Conservation (phyloP, 192 early-diverging fungal species). For the Backusella australiensis region DNA sequence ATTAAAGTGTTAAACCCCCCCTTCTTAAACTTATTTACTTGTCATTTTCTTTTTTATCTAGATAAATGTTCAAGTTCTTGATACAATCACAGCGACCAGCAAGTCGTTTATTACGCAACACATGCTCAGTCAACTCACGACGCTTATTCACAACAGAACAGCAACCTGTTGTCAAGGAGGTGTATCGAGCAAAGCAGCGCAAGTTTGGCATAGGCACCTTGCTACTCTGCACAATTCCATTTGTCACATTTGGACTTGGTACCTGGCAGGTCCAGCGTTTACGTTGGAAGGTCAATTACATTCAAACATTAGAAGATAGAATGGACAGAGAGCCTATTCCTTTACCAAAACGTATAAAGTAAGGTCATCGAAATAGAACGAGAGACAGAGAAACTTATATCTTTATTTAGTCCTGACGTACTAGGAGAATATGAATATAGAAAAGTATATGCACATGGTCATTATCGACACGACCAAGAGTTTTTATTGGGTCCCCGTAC, state of each 20-base stretch:
- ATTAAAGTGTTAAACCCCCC: too few species aligned
- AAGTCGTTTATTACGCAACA: not conserved
- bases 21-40: not conserved
- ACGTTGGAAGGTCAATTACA: constrained; percentile 84
- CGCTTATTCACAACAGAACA: not conserved
- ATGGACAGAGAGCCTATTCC: constrained; percentile 61
- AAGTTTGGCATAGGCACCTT: constrained; percentile 30
- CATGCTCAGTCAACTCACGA: not conserved
- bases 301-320: constrained; percentile 66
- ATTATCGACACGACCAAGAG: constrained; percentile 70
- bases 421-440: constrained; percentile 72
- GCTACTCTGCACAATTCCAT: constrained; percentile 46
- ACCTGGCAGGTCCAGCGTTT: constrained; percentile 88
- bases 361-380: not conserved
- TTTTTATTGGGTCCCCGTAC: constrained; percentile 82
- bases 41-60: not conserved
- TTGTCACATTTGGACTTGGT: constrained; percentile 70
- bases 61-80: not conserved
- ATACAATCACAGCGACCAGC: not conserved
- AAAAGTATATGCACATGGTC: constrained; percentile 68
- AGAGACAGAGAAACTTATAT: too few species aligned
- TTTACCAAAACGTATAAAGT: constrained; percentile 66
- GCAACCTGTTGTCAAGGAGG: not conserved
- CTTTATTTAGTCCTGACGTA: constrained; percentile 28
- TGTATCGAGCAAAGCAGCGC: constrained; percentile 17